Evolutionary conservation across 352 stramenopile genomes (phyloP).

Genomic region (Pythium monospermum): DNA sequence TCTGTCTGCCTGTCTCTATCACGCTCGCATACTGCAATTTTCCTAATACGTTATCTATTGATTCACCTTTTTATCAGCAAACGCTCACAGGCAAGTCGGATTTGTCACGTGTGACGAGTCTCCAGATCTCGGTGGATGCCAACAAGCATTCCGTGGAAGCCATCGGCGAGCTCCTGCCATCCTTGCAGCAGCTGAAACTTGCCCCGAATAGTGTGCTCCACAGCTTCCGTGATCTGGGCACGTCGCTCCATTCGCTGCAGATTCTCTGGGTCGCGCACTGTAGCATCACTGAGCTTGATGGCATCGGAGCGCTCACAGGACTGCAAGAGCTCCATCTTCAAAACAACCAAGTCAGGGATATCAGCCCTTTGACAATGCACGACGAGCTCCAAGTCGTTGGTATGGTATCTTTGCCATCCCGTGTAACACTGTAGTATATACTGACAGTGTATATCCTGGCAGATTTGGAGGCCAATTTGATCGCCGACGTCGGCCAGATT

Average conservation of each 20-base stretch:
- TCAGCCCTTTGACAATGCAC: conserved; percentile 82
- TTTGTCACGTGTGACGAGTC: conserved; percentile 40
- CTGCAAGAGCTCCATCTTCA: conserved; percentile 74
- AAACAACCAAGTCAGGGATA: conserved; percentile 74
- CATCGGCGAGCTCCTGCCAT: conserved; percentile 72
- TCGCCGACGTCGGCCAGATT: conserved; percentile 69
- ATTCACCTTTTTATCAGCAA: conserved; percentile 29
- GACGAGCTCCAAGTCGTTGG: conserved; percentile 75
- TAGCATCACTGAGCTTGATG: conserved; percentile 74
- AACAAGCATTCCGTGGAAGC: conserved; percentile 76
- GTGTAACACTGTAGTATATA: not conserved
- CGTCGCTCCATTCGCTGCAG: conserved; percentile 59
- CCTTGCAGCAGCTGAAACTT: conserved; percentile 61
- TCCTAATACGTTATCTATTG: conserved; percentile 3
- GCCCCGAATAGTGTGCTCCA: conserved; percentile 46
- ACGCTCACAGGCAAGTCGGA: conserved; percentile 57
- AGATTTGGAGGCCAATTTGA: conserved; percentile 70
- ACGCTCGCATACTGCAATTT: not conserved
- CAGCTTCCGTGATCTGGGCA: conserved; percentile 83
- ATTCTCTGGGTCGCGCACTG: conserved; percentile 64
- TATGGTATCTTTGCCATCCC: conserved; percentile 12
- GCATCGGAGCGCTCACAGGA: conserved; percentile 73
- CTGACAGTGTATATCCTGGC: not conserved
- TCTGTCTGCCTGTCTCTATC: not conserved
- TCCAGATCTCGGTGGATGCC: conserved; percentile 72